These are phyloP conservation scores for Oidiodendron maius DNA, from an alignment of 495 filamentous ascomycete genomes.

Conservation along the genomic window DNA sequence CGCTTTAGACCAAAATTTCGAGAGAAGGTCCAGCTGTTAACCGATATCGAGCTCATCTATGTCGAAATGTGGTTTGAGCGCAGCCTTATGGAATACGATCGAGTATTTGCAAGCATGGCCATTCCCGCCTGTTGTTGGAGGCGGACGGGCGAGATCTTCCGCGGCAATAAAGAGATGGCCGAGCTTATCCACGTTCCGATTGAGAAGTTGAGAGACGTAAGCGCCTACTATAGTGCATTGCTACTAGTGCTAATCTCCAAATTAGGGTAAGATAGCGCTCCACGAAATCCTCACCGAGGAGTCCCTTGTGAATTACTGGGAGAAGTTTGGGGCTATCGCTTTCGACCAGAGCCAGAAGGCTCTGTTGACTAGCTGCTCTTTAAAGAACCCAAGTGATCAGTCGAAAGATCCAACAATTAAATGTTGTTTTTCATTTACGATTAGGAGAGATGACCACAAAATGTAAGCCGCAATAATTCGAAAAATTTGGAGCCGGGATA, in stretches of 20 bases:
- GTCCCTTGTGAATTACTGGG: slow-evolving; percentile 94
- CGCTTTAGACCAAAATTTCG: slow-evolving; percentile 93
- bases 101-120: slow-evolving; percentile 98
- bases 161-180: slow-evolving; percentile 98
- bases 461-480: slow-evolving; percentile 59
- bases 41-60: slow-evolving; percentile 84
- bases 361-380: slow-evolving; percentile 86
- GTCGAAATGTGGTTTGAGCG: slow-evolving; percentile 99
- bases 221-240: slow-evolving; percentile 24
- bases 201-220: slow-evolving; percentile 83
- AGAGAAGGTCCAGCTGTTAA: slow-evolving; percentile 85
- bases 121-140: slow-evolving; percentile 98
- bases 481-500: not conserved
- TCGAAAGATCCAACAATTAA: slow-evolving; percentile 68
- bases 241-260: slow-evolving; percentile 8
- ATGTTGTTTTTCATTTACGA: slow-evolving; percentile 97
- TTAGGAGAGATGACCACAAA: slow-evolving; percentile 88
- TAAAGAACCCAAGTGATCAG: slow-evolving; percentile 78
- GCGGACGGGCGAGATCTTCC: slow-evolving; percentile 93
- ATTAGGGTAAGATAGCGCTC: slow-evolving; percentile 84
- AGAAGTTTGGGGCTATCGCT: slow-evolving; percentile 97
- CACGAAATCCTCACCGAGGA: slow-evolving; percentile 95
- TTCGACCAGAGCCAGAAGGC: slow-evolving; percentile 96
- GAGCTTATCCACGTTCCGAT: slow-evolving; percentile 92
- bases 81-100: slow-evolving; percentile 92